Conservation (phyloP, 768 basidiomycete genomes). For the Cystobasidium ongulense region DNA sequence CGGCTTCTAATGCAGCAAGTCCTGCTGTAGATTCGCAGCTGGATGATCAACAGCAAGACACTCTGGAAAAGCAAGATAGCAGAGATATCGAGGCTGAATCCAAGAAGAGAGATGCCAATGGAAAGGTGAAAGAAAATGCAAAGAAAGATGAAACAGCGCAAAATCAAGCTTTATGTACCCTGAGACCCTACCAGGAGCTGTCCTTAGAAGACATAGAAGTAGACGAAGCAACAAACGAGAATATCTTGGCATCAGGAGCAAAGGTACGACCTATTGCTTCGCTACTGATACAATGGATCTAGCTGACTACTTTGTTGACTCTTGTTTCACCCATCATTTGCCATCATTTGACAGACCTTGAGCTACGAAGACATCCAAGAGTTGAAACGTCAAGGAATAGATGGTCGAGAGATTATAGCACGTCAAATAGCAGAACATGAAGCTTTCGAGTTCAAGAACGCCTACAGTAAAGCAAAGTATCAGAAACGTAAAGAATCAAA, state of each 20-base stretch:
- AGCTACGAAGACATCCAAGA: slow-evolving; percentile 73
- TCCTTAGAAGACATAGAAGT: slow-evolving; percentile 58
- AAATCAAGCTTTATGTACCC: not conserved
- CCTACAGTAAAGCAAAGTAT: slow-evolving; percentile 98
- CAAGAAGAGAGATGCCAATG: not conserved
- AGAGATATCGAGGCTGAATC: not conserved
- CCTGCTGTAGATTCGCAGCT: slow-evolving; percentile 51
- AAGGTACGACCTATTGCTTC: not conserved
- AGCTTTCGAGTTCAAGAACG: slow-evolving; percentile 86
- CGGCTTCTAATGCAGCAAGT: slow-evolving; percentile 66
- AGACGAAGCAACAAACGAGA: slow-evolving; percentile 90
- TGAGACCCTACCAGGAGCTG: not conserved
- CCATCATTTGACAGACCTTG: slow-evolving; percentile 56
- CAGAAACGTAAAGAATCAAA: slow-evolving; percentile 84
- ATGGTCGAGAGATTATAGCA: slow-evolving; percentile 82
- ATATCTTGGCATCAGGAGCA: slow-evolving; percentile 69
- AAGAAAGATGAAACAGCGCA: not conserved
- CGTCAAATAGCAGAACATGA: slow-evolving; percentile 87
- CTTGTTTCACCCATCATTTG: slow-evolving; percentile 35
- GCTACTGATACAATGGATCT: not conserved
- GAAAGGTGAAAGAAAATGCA: not conserved
- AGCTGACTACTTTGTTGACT: not conserved
- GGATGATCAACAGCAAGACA: not conserved
- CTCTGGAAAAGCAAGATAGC: not conserved
- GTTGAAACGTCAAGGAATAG: slow-evolving; percentile 70